phyloP scores from a whole-genome alignment of 305 asterid genomes.

The Salvia sclarea region DNA sequence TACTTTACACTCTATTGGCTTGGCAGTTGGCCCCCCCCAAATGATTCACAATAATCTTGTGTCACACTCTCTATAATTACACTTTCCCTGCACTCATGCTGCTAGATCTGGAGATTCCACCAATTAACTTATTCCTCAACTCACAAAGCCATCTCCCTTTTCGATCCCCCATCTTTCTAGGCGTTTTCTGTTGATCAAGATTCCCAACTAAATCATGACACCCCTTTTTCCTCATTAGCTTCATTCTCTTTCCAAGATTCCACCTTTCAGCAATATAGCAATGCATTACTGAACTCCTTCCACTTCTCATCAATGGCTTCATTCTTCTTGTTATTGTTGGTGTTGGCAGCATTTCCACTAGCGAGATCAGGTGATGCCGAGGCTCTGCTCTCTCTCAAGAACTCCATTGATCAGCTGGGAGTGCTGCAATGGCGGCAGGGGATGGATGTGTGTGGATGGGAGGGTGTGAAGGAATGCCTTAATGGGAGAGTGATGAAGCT shows the following conservation, averaged over 20 bases:
- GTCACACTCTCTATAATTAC: slow-evolving; percentile 27
- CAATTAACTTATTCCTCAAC: slow-evolving; percentile 27
- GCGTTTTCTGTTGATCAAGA: slow-evolving; percentile 22
- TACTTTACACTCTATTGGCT: slow-evolving; percentile 36
- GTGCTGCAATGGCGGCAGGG: slow-evolving; percentile 62
- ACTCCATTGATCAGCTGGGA: slow-evolving; percentile 58
- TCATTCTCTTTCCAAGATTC: slow-evolving; percentile 14
- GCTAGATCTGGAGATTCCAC: slow-evolving; percentile 45
- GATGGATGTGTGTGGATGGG: slow-evolving; percentile 64
- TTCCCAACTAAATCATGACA: neutral
- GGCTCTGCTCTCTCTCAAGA: slow-evolving; percentile 60
- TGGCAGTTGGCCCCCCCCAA: too few species aligned
- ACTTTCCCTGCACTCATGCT: slow-evolving; percentile 19
- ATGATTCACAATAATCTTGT: slow-evolving; percentile 34
- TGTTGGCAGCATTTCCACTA: slow-evolving; percentile 38
- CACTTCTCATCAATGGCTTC: slow-evolving; percentile 34
- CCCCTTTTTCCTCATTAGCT: neutral
- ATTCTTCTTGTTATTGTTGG: slow-evolving; percentile 33
- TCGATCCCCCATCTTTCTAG: slow-evolving; percentile 35
- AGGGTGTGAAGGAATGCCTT: slow-evolving; percentile 72
- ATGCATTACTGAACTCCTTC: neutral
- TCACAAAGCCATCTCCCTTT: slow-evolving; percentile 38
- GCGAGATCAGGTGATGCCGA: slow-evolving; percentile 74
- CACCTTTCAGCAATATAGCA: neutral
- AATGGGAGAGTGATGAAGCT: slow-evolving; percentile 81